phyloP scores from a whole-genome alignment of 257 asterid species.

The Solanum rostratum region DNA sequence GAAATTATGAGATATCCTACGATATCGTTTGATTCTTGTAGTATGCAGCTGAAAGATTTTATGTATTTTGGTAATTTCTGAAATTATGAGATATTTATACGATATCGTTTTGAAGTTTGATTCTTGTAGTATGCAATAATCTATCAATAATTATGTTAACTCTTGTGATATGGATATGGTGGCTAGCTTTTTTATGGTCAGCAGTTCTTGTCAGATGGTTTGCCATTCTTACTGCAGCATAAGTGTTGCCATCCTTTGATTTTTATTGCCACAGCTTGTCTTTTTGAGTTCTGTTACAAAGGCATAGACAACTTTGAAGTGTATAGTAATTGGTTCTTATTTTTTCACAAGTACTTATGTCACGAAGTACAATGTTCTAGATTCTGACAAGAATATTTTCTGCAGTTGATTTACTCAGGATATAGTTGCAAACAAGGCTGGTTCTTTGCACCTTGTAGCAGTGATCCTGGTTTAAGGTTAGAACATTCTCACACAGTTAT shows the following conservation, averaged over 20 bases:
- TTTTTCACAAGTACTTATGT: background rate
- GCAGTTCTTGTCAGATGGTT: background rate
- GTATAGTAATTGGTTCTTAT: background rate
- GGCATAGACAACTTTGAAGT: background rate
- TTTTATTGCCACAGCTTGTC: background rate
- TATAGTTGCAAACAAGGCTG: constrained; percentile 91
- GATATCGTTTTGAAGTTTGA: background rate
- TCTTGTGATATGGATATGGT: background rate
- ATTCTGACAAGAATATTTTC: constrained; percentile 1
- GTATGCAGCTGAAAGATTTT: too few species aligned
- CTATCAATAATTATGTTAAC: background rate
- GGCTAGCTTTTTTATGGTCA: background rate
- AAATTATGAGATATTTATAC: background rate
- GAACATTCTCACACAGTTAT: constrained; percentile 3
- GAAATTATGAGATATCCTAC: background rate
- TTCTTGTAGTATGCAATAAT: background rate
- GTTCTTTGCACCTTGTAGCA: constrained; percentile 92
- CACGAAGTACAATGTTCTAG: background rate
- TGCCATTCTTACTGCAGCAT: background rate
- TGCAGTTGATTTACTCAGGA: constrained; percentile 84
- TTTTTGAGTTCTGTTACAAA: background rate
- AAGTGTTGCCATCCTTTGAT: background rate
- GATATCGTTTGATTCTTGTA: background rate
- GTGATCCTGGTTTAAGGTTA: constrained; percentile 81
- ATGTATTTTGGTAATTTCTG: background rate